Evolutionary conservation across 2,329 filamentous ascomycete species (phyloP).

Genomic region (Ophiostoma perfectum): DNA sequence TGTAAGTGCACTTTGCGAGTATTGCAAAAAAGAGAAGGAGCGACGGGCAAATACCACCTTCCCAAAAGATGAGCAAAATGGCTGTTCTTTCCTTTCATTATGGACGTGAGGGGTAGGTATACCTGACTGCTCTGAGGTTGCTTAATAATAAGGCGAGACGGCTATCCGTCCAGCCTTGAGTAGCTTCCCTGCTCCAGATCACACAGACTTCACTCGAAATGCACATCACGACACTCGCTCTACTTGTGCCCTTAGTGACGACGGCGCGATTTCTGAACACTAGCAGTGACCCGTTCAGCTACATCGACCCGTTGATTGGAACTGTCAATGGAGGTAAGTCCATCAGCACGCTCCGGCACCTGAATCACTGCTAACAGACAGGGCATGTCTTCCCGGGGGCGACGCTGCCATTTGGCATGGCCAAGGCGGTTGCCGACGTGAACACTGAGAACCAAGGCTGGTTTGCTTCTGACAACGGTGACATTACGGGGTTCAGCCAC

Average conservation of each 20-base stretch:
- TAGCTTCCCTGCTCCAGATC: background rate
- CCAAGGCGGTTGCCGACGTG: slow-evolving; percentile 37
- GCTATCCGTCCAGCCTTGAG: background rate
- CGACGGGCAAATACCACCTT: background rate
- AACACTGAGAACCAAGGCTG: slow-evolving; percentile 14
- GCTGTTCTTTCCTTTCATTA: background rate
- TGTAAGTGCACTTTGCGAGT: too few species aligned
- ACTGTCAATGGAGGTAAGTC: slow-evolving; percentile 31
- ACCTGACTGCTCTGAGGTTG: background rate
- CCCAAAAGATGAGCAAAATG: background rate
- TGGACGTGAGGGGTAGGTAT: background rate
- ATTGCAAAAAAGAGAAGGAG: too few species aligned
- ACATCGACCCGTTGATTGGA: slow-evolving; percentile 48
- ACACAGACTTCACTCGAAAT: background rate
- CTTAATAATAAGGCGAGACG: background rate
- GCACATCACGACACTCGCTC: background rate
- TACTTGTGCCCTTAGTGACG: background rate
- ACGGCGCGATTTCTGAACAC: background rate
- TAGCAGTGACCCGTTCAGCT: slow-evolving; percentile 22
- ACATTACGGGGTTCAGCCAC: slow-evolving; percentile 27
- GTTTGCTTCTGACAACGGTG: slow-evolving; percentile 42
- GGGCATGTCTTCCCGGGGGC: slow-evolving; percentile 56
- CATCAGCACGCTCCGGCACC: background rate
- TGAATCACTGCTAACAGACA: slow-evolving; percentile 31
- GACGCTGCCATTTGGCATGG: slow-evolving; percentile 39